Evolutionary conservation across 176 grass and related monocot genomes (phyloP), one percentile per base, ranked within the genome.

Genomic region (Rhynchospora tenuis): DNA sequence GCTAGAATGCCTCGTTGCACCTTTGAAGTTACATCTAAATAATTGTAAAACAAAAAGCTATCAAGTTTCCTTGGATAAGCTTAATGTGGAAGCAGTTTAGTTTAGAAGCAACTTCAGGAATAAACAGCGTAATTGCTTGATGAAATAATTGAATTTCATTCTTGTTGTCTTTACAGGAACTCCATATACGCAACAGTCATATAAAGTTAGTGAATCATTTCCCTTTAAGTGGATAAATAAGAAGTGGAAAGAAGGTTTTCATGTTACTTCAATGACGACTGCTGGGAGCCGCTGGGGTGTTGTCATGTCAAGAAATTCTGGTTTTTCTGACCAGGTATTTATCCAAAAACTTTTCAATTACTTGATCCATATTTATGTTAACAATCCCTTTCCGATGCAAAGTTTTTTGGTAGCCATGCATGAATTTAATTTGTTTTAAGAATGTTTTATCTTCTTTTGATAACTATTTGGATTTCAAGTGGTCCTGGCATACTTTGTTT

Each of bases 231-330:
- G 92, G 95, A 98, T 98, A 75, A 98, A 94, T 85, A 98, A 98
- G 81, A 98, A 98, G 85, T 98, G 95, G 95, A 98, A 98, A 87
- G 95, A 98, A 94, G 95, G 95, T 46, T 98, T 98, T 80, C 95
- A 94, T 91, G 95, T 98, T 88, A 98, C 95, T 85, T 98, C 92
- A 61, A 98, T 98, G 95, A 94, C 95, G 72, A 94, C 95, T 79
- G 95, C 95, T 78, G 95, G 92, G 62, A 98, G 87, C 46, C 95
- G 95, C 58, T 98, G 95, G 95, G 95, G 95, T 22, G 90, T 98
- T 38, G 95, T 98, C 66, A 98, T 94, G 95, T 98, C 95, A 83
- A 90, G 95, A 86, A 98, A 94, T 75, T 94, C 92, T 74, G 95
- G 92, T 63, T 98, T 83, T 83, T 91, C 90, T 91, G 90, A 94